Percentiles rank a stretch among this genome's conserved stretches.
Conservation (phyloP, 208 protist species). For the Spongospora subterranea region DNA sequence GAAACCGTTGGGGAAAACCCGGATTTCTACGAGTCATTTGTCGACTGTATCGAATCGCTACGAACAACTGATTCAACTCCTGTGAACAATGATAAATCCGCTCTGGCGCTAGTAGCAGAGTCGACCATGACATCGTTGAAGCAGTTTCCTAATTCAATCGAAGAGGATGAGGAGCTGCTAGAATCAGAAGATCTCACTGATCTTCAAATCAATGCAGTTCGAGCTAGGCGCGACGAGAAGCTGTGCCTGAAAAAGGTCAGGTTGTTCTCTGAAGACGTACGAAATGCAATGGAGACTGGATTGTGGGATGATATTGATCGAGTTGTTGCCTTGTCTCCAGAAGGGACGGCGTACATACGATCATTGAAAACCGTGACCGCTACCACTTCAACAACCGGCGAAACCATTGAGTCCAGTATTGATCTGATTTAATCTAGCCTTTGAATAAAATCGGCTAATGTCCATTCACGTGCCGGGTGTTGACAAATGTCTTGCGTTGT, state of each 20-base stretch:
- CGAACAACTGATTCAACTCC: too few relatives aligned
- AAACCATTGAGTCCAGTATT: background rate
- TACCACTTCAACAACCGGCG: background rate
- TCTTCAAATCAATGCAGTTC: background rate
- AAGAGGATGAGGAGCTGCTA: background rate
- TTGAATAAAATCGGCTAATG: too few relatives aligned
- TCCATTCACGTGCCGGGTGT: too few relatives aligned
- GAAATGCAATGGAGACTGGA: background rate
- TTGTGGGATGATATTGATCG: background rate
- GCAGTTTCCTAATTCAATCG: background rate
- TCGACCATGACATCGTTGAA: background rate
- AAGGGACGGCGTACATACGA: background rate
- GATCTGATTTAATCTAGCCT: too few relatives aligned
- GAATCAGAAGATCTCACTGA: background rate
- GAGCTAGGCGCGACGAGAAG: background rate
- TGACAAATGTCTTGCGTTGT: too few relatives aligned
- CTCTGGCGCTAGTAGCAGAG: background rate
- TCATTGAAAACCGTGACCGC: background rate
- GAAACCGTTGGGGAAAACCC: background rate
- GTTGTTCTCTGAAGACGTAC: background rate
- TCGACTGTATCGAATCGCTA: background rate
- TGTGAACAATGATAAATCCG: background rate
- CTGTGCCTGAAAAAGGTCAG: background rate
- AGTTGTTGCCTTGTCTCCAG: background rate
- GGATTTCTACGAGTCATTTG: background rate